phyloP scores from a whole-genome alignment of 345 rosid species.

The Lenwebbia sp. region DNA sequence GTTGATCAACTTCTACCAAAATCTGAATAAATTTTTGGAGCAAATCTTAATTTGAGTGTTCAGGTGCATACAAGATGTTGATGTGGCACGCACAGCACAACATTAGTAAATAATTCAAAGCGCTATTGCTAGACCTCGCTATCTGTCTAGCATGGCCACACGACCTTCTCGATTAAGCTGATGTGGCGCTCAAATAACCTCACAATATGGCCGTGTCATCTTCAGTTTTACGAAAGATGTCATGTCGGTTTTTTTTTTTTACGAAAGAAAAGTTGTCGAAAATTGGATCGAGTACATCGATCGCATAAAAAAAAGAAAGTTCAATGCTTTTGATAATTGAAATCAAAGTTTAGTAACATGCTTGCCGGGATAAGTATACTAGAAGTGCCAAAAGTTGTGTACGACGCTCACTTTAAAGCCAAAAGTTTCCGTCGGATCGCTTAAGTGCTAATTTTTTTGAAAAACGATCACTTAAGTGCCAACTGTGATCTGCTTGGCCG shows the following conservation, averaged over 20 bases:
- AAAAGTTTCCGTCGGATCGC: no score
- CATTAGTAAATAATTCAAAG: not conserved
- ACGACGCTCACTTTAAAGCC: no score
- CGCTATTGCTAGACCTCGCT: not conserved
- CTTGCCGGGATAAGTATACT: not conserved
- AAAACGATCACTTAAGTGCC: no score
- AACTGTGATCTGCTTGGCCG: no score
- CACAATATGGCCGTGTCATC: not conserved
- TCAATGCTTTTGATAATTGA: not conserved
- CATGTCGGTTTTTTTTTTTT: no score
- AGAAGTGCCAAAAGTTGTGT: no score
- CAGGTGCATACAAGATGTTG: not conserved
- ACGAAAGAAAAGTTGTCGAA: not conserved
- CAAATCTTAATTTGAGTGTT: not conserved
- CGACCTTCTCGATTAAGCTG: not conserved
- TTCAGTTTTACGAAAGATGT: not conserved
- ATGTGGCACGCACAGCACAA: not conserved
- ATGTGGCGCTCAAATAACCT: not conserved
- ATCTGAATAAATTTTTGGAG: not conserved
- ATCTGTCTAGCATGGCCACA: not conserved
- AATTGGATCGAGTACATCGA: not conserved
- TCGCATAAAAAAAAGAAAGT: not conserved
- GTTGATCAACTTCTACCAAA: not conserved
- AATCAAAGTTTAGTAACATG: not conserved
- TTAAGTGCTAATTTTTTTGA: no score